phyloP scores from a whole-genome alignment of 768 basidiomycete genomes.

The Tephrocybe sp. region DNA sequence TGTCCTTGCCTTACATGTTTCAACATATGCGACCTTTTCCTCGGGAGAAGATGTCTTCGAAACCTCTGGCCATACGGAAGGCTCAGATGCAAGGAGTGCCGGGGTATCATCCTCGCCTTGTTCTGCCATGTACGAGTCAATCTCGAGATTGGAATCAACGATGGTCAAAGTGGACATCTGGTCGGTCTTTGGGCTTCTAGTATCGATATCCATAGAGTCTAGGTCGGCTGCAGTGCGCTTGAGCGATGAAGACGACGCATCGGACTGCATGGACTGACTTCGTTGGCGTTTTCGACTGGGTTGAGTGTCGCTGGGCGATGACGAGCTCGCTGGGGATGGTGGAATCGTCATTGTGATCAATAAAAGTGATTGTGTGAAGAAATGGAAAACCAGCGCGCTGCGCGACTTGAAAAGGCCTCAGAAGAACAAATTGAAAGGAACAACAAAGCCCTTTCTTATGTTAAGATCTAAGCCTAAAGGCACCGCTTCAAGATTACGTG shows the following conservation, averaged over 20 bases:
- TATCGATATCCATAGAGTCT: conserved; percentile 40
- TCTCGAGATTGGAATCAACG: conserved; percentile 48
- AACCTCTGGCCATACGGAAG: conserved; percentile 21
- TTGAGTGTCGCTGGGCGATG: conserved; percentile 39
- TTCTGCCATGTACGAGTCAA: conserved; percentile 68
- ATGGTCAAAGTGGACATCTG: conserved; percentile 42
- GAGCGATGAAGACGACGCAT: conserved; percentile 66
- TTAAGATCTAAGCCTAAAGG: conserved; percentile 6
- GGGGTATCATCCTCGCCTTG: conserved; percentile 46
- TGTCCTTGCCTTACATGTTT: conserved; percentile 40
- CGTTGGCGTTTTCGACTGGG: conserved; percentile 69
- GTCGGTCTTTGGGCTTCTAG: conserved; percentile 40
- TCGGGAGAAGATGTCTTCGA: conserved; percentile 28
- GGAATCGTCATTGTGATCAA: conserved; percentile 41
- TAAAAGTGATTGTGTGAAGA: neutral
- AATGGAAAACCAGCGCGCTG: conserved; percentile 13
- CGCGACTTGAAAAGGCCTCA: conserved; percentile 7
- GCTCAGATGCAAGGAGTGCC: conserved; percentile 25
- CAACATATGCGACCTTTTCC: conserved; percentile 54
- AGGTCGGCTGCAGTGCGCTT: conserved; percentile 82
- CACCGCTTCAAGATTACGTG: neutral
- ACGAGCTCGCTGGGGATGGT: conserved; percentile 46
- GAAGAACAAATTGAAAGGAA: conserved; percentile 16
- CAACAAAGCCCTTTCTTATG: conserved; percentile 4
- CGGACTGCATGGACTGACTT: conserved; percentile 74